Percentiles rank a stretch among this genome's conserved stretches.
These are phyloP conservation scores for Trichoderma brevicompactum DNA, from an alignment of 2,329 filamentous ascomycete species.

Conservation along the genomic window DNA sequence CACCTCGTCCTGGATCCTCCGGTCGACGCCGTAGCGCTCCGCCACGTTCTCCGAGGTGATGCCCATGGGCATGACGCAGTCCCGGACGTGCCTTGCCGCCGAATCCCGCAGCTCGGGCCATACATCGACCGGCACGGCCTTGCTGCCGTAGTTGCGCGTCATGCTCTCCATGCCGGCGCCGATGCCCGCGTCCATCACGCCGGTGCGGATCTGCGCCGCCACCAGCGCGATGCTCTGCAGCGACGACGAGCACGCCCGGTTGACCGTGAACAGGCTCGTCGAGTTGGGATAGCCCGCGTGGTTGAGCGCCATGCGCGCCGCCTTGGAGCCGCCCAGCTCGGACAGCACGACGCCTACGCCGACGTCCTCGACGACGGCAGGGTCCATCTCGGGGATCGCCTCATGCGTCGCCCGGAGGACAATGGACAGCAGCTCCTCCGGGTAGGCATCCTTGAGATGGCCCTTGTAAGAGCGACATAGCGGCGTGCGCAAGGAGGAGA, in stretches of 20 bases:
- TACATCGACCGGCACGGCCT: constrained; percentile 80
- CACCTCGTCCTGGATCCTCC: constrained; percentile 82
- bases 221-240: constrained; percentile 77
- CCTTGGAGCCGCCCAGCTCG: constrained; percentile 88
- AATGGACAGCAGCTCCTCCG: constrained; percentile 80
- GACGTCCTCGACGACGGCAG: constrained; percentile 73
- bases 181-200: constrained; percentile 73
- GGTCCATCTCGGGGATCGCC: constrained; percentile 73
- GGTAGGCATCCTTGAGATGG: constrained; percentile 82
- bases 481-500: constrained; percentile 88
- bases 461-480: constrained; percentile 84
- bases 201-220: constrained; percentile 74
- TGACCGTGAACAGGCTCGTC: constrained; percentile 82
- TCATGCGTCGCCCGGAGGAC: constrained; percentile 56
- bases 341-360: constrained; percentile 87
- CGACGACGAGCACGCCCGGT: constrained; percentile 81
- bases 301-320: constrained; percentile 86
- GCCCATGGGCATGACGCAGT: constrained; percentile 96
- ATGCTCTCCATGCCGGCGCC: constrained; percentile 96
- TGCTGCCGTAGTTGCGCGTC: constrained; percentile 84
- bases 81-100: constrained; percentile 68
- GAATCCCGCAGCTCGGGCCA: constrained; percentile 75
- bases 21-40: constrained; percentile 70
- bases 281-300: constrained; percentile 76
- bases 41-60: constrained; percentile 90